Base-by-base conservation (phyloP, 768 basidiomycete species). In the Tylopilus sp. region DNA sequence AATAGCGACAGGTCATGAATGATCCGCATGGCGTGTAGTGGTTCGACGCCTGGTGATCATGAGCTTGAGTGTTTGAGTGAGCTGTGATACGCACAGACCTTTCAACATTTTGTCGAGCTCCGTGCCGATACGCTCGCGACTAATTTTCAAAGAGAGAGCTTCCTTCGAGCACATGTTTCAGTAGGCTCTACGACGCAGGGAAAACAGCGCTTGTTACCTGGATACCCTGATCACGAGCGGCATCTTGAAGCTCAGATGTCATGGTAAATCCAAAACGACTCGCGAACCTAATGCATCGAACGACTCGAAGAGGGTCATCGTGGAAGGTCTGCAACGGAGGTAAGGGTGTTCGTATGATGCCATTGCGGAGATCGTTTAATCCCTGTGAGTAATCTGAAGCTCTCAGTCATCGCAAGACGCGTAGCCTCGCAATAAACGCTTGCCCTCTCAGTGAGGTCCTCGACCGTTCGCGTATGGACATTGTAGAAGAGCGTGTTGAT, bases 401-500 rank as follows among this genome's bases (percentile, higher is more conserved):
- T 41, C 48, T 52, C 50, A 56, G 52, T 45, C 50, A 46, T 22
- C 48, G 49, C 30, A 28, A n/a, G 26, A 12, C 39, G 4, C 38
- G 43, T 10, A 25, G 23, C 47, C 26, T 6, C 26, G 3, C 31
- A 25, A 50, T 4, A 23, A 25, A 52, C n/a, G 23, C 53, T 26
- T 63, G 86, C 91, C 79, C 84, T 86, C 59, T 76, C 79, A 1
- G 93, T 95, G 60, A 79, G 79, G 65, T 99, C 97, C 64, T 99
- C 97, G 3, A 99, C 86, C 3, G 72, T 58, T 13, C 83, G 79
- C 1, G 86, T 85, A 61, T 97, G 93, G 1, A 99, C 80, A 57
- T 99, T 98, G 73, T 95, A 98, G 72, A 98, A 98, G 7, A 99
- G 73, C 0, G 95, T 75, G 64, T 99, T 99, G 68, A 99, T 97